Percentiles rank a stretch among this genome's conserved stretches.
phyloP scores from a whole-genome alignment of 2,329 filamentous ascomycete genomes.

The Sclerotinia minor region DNA sequence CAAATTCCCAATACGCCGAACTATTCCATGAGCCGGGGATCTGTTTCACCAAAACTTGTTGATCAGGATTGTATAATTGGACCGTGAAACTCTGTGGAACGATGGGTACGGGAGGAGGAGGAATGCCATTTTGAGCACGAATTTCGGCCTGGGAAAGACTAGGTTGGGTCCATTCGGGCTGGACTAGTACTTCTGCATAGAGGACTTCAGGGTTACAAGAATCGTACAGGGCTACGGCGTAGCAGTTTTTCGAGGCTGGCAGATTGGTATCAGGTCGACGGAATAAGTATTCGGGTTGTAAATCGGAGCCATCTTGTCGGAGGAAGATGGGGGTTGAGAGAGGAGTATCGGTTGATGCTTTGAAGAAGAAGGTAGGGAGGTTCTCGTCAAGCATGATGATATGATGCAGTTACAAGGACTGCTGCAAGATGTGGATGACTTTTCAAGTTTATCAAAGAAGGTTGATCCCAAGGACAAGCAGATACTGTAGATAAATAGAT shows the following conservation, averaged over 20 bases:
- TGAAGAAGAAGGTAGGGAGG: conserved; percentile 70
- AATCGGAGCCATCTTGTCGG: conserved; percentile 76
- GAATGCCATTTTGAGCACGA: conserved; percentile 64
- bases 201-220: conserved; percentile 77
- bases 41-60: conserved; percentile 69
- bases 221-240: conserved; percentile 83
- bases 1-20: conserved; percentile 84
- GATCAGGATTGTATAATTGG: conserved; percentile 92
- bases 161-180: conserved; percentile 83
- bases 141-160: conserved; percentile 79
- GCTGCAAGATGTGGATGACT: conserved; percentile 1
- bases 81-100: conserved; percentile 79
- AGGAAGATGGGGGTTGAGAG: conserved; percentile 57
- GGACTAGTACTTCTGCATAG: conserved; percentile 81
- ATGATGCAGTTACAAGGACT: background rate
- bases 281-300: conserved; percentile 76
- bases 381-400: conserved; percentile 83
- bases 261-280: conserved; percentile 72
- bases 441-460: background rate
- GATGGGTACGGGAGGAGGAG: conserved; percentile 67
- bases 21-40: conserved; percentile 78
- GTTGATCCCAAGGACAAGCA: background rate
- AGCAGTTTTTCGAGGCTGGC: conserved; percentile 74
- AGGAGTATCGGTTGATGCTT: conserved; percentile 51
- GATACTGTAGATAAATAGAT: background rate